Conservation (phyloP, 164 flowering plant genomes). For the Aristolochia californica region DNA sequence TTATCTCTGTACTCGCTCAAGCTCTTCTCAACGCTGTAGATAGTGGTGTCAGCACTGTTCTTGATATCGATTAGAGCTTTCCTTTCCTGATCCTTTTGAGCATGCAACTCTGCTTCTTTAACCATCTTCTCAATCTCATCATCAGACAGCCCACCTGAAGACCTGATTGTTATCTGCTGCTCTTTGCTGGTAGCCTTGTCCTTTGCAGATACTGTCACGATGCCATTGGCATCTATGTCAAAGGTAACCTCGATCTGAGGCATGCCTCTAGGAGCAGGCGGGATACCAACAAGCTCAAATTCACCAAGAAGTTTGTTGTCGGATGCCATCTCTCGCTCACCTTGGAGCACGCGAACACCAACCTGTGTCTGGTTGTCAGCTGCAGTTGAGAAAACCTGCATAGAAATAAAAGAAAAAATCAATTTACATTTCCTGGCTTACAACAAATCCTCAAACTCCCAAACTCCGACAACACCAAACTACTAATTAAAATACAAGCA, state of each 20-base stretch:
- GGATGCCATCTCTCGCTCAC: slow-evolving; percentile 50
- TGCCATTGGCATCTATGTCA: slow-evolving; percentile 54
- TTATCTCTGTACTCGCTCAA: slow-evolving; percentile 39
- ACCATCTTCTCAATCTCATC: slow-evolving; percentile 52
- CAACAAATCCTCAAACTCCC: too few relatives aligned
- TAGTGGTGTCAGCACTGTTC: slow-evolving; percentile 40
- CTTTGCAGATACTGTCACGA: slow-evolving; percentile 48
- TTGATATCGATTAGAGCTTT: slow-evolving; percentile 34
- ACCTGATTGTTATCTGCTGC: slow-evolving; percentile 44
- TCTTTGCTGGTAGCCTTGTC: slow-evolving; percentile 40
- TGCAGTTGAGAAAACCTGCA: slow-evolving; percentile 50
- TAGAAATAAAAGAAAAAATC: background rate
- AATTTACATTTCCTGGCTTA: background rate
- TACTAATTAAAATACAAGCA: too few relatives aligned
- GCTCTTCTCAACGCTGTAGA: slow-evolving; percentile 50
- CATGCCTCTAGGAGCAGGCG: slow-evolving; percentile 47
- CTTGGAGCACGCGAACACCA: slow-evolving; percentile 44
- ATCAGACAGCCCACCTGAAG: slow-evolving; percentile 48
- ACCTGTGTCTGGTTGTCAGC: slow-evolving; percentile 58
- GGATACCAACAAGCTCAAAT: slow-evolving; percentile 45
- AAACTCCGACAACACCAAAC: too few relatives aligned
- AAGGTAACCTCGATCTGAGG: slow-evolving; percentile 54
- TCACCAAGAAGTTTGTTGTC: slow-evolving; percentile 48
- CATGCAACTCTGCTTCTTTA: slow-evolving; percentile 39
- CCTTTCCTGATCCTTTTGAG: slow-evolving; percentile 41